Evolutionary conservation across 2,329 filamentous ascomycete genomes (phyloP), one percentile per base, ranked within the genome.

Genomic region (Trichoderma sp.): DNA sequence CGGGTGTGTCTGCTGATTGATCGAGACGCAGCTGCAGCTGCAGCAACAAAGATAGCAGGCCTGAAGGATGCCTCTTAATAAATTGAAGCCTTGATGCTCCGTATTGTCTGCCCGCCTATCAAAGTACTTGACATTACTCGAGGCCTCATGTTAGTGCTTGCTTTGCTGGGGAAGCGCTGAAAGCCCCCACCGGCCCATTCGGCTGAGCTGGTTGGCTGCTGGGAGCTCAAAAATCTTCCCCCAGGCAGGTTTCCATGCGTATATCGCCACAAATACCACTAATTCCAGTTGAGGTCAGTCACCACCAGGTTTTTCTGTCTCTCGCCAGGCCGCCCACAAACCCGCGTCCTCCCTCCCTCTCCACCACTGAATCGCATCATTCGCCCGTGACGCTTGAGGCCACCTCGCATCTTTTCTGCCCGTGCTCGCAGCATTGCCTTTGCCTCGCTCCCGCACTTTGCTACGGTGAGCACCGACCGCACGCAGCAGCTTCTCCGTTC

Each of bases 191-290:
- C 40, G 53, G 55, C 37, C 31, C 35, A 43, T 59, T 43, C 56
- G 35, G 49, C 66, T 35, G 53, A 68, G 49, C 37, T 68, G 56
- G 64, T 59, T 67, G 64, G 64, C 52, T 55, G 62, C 49, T 35
- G 47, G 21, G 14, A 13, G 40, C 40, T 24, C 47, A 49, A 49
- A 62, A 61, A 57, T 52, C 37, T 53, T 16, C 19, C 60, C 29
- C 47, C 47, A 43, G 31, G 33, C 40, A 43, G 40, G 40, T 43
- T 7, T 19, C 40, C 3, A n/a, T 19, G n/a, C 40, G 40, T 63
- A 69, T 58, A 69, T 53, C 47, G 68, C 58, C 68, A 69, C 60
- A 49, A 57, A 57, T 37, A 65, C 49, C 53, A 69, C 61, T 58
- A 58, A 57, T 40, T 57, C 49, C 55, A 59, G 24, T 40, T 56